phyloP scores from a whole-genome alignment of 2,329 filamentous ascomycete species.

The Penicillium expansum region DNA sequence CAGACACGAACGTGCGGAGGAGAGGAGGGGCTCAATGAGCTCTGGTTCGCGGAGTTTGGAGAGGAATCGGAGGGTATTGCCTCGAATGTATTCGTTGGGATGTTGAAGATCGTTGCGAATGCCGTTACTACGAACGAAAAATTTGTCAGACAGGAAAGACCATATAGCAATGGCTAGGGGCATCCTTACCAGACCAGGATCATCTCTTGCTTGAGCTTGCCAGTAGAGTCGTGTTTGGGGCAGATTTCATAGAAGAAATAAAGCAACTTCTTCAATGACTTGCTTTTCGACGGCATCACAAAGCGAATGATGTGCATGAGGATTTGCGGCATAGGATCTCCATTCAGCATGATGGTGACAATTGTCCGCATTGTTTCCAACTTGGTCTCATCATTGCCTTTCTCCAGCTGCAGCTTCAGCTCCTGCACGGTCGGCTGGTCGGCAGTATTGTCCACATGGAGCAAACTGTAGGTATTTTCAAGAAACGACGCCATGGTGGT shows the following conservation, averaged over 20 bases:
- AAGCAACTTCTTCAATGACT: constrained; percentile 92
- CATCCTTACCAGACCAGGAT: constrained; percentile 85
- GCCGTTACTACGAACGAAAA: constrained; percentile 67
- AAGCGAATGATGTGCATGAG: constrained; percentile 99
- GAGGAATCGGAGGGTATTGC: constrained; percentile 96
- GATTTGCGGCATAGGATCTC: constrained; percentile 89
- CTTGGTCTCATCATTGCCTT: constrained; percentile 89
- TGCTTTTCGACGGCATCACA: constrained; percentile 98
- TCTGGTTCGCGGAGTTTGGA: constrained; percentile 95
- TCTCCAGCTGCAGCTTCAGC: constrained; percentile 88
- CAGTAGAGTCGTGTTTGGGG: constrained; percentile 85
- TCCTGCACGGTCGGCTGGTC: constrained; percentile 89
- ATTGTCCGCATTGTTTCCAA: constrained; percentile 96
- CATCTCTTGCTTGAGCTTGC: constrained; percentile 99
- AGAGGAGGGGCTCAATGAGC: constrained; percentile 91
- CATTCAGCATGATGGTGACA: constrained; percentile 95
- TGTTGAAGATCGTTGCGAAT: constrained; percentile 97
- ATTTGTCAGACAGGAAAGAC: constrained; percentile 16
- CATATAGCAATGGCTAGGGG: background rate
- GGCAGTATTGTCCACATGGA: constrained; percentile 95
- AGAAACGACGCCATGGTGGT: constrained; percentile 87
- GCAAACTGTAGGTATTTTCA: constrained; percentile 91
- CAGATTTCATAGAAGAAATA: constrained; percentile 99
- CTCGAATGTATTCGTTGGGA: constrained; percentile 95
- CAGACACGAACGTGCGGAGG: constrained; percentile 85